These are phyloP conservation scores for Paragyromitra xinjiangensis DNA, from an alignment of 495 filamentous ascomycete species.

Conservation along the genomic window DNA sequence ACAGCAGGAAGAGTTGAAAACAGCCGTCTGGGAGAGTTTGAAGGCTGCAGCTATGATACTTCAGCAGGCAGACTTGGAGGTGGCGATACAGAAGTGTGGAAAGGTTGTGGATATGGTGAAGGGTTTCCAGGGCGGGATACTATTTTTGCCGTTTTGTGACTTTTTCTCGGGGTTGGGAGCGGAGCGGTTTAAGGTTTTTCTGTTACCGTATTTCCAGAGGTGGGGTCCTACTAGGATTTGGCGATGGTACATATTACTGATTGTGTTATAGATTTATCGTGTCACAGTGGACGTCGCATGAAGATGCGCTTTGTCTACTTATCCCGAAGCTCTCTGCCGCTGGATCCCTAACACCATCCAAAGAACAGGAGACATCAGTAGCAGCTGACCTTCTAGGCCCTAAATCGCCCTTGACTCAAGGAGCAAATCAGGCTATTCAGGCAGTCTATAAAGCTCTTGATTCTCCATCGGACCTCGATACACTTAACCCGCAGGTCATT, in stretches of 20 bases:
- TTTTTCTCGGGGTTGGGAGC: constrained; percentile 75
- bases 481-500: not conserved
- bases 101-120: constrained; percentile 49
- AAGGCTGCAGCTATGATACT: constrained; percentile 73
- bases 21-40: constrained; percentile 66
- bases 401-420: constrained; percentile 34
- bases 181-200: constrained; percentile 78
- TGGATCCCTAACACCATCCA: constrained; percentile 61
- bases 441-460: constrained; percentile 6
- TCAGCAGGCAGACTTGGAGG: constrained; percentile 80
- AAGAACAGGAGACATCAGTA: constrained; percentile 33
- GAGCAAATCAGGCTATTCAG: constrained; percentile 17
- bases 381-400: constrained; percentile 27
- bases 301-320: constrained; percentile 73
- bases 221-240: constrained; percentile 50
- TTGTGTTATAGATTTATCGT: constrained; percentile 68
- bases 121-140: constrained; percentile 40
- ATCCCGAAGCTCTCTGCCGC: constrained; percentile 72
- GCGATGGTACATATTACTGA: constrained; percentile 46
- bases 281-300: constrained; percentile 73
- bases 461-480: not conserved
- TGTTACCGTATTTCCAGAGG: constrained; percentile 83
- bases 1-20: constrained; percentile 58
- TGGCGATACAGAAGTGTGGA: constrained; percentile 67
- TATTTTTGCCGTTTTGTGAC: constrained; percentile 84